phyloP scores from a whole-genome alignment of 768 basidiomycete species.

The Phanerochaete carnosa region DNA sequence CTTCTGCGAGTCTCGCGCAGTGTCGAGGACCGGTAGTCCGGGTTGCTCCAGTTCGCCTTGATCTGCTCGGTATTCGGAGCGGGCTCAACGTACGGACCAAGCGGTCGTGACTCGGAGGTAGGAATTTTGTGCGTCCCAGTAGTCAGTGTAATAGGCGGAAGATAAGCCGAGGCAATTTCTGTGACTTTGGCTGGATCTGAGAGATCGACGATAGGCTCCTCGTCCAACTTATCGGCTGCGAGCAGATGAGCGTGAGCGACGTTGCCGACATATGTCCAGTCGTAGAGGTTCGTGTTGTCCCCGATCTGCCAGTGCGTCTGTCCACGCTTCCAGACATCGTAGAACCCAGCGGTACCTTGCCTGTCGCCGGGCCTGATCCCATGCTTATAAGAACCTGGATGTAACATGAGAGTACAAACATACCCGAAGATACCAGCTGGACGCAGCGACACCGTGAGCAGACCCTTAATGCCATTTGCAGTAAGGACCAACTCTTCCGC shows the following conservation, averaged over 20 bases:
- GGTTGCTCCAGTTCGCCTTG: slow-evolving; percentile 51
- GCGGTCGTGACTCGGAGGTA: slow-evolving; percentile 74
- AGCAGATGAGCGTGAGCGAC: slow-evolving; percentile 92
- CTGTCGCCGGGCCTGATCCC: slow-evolving; percentile 85
- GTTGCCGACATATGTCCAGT: slow-evolving; percentile 97
- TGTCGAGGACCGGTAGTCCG: slow-evolving; percentile 39
- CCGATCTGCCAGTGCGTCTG: slow-evolving; percentile 95
- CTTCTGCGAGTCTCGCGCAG: slow-evolving; percentile 61
- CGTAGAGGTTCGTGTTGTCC: slow-evolving; percentile 88
- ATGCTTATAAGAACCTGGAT: background rate
- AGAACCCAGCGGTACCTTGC: slow-evolving; percentile 78
- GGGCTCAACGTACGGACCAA: slow-evolving; percentile 74
- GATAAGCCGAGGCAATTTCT: slow-evolving; percentile 43
- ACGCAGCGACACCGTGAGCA: slow-evolving; percentile 85
- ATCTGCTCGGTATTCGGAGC: slow-evolving; percentile 57
- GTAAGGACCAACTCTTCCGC: slow-evolving; percentile 81
- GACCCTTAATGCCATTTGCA: slow-evolving; percentile 81
- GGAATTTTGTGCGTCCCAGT: slow-evolving; percentile 65
- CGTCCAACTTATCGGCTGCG: slow-evolving; percentile 82
- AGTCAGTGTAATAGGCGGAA: slow-evolving; percentile 64
- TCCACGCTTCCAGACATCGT: slow-evolving; percentile 70
- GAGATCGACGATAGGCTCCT: slow-evolving; percentile 37
- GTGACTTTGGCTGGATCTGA: slow-evolving; percentile 31
- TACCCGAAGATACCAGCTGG: slow-evolving; percentile 97
- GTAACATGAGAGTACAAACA: slow-evolving; percentile 20